These are phyloP conservation scores for Pyracantha coccinea DNA, from an alignment of 331 rosid genomes.

Conservation along the genomic window DNA sequence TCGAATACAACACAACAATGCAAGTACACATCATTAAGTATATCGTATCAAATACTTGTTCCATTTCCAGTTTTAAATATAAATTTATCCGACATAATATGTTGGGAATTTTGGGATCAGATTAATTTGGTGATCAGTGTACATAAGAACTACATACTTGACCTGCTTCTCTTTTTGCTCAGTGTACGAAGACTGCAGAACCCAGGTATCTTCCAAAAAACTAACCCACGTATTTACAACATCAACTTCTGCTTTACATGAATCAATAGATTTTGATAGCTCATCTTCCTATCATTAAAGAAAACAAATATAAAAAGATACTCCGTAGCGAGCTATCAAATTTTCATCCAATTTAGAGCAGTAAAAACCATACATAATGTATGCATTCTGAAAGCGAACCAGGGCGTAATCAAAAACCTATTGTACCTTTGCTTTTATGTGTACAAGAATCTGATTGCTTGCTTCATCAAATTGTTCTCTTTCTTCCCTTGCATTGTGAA, in stretches of 20 bases:
- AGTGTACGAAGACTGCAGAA: conserved; percentile 35
- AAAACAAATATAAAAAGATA: conserved; percentile 6
- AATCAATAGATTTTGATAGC: conserved; percentile 50
- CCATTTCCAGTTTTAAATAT: not conserved
- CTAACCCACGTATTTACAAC: conserved; percentile 64
- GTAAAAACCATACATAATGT: not conserved
- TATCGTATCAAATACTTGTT: not conserved
- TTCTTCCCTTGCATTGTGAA: conserved; percentile 81
- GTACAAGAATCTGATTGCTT: conserved; percentile 61
- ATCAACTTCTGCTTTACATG: conserved; percentile 53
- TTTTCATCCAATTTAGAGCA: not conserved
- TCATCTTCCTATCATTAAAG: conserved; percentile 68
- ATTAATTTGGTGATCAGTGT: not conserved
- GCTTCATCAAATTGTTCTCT: conserved; percentile 85
- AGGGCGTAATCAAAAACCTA: conserved; percentile 6
- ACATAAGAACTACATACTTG: conserved; percentile 52
- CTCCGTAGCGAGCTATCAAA: not conserved
- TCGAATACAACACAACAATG: not conserved
- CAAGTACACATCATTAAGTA: not conserved
- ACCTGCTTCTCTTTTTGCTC: conserved; percentile 53
- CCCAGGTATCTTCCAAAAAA: conserved; percentile 68
- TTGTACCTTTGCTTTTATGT: conserved; percentile 65
- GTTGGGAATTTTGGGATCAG: not conserved
- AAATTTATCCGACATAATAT: not conserved
- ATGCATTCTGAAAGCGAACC: not conserved